These are phyloP conservation scores for Cronartium quercuum DNA, from an alignment of 1,284 basidiomycete genomes.

Conservation along the genomic window DNA sequence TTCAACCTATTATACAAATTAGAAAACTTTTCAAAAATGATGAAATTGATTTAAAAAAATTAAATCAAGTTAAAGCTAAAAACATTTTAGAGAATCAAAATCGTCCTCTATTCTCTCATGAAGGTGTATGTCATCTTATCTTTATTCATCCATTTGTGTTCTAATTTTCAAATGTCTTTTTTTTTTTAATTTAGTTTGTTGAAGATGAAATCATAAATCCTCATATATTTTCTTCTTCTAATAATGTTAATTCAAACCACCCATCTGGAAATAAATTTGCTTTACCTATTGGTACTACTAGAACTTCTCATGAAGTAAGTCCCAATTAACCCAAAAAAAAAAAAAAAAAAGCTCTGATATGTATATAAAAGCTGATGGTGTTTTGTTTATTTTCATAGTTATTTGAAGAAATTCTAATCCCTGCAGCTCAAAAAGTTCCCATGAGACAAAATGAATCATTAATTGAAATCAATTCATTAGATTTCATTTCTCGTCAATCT, in stretches of 20 bases:
- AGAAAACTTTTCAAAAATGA: neutral
- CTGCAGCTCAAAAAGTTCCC: conserved; percentile 47
- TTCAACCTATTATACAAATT: neutral
- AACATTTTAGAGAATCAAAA: conserved; percentile 1
- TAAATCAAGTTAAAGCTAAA: conserved; percentile 17
- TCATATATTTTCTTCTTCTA: conserved; percentile 29
- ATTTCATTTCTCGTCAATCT: conserved; percentile 46
- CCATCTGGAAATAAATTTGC: conserved; percentile 18
- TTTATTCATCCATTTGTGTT: neutral
- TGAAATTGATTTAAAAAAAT: conserved; percentile 1
- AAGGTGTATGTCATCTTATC: conserved; percentile 8
- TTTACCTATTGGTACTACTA: conserved; percentile 21
- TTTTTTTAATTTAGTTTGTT: conserved; percentile 5
- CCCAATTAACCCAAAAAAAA: neutral
- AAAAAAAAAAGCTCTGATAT: too few relatives aligned
- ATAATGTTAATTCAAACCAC: neutral
- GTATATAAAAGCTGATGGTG: neutral
- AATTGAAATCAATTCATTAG: conserved; percentile 47
- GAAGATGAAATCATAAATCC: conserved; percentile 13
- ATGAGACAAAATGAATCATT: conserved; percentile 47
- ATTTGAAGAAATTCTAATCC: conserved; percentile 48
- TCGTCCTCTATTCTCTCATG: conserved; percentile 10
- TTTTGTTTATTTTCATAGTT: neutral
- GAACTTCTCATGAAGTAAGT: conserved; percentile 25
- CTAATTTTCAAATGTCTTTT: neutral